A percentile compares a stretch with the other conserved stretches of the same genome.
These are phyloP conservation scores for Rutidosis leptorrhynchoides DNA, from an alignment of 129 eudicot species.

Conservation along the genomic window DNA sequence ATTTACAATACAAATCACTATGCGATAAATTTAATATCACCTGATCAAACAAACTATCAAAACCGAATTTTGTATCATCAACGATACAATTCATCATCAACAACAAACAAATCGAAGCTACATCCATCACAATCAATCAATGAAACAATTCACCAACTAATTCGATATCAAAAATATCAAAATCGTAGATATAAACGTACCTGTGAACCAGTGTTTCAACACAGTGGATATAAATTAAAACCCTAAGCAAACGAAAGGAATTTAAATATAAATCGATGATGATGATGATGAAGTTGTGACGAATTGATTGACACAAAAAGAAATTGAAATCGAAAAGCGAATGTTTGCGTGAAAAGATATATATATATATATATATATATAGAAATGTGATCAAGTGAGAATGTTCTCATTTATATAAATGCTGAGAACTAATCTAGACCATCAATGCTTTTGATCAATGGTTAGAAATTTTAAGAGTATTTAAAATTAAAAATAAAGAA, in stretches of 20 bases:
- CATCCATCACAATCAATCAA: slow-evolving; percentile 32
- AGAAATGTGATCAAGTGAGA: too few species aligned
- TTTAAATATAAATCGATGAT: slow-evolving; percentile 3
- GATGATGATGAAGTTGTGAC: slow-evolving; percentile 15
- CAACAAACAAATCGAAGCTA: slow-evolving; percentile 23
- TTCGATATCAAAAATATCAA: neutral
- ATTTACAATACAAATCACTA: slow-evolving; percentile 10
- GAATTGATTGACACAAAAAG: neutral
- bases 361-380: neutral
- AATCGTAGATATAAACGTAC: slow-evolving; percentile 31
- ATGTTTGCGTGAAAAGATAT: slow-evolving; percentile 11
- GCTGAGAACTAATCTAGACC: too few species aligned
- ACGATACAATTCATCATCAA: slow-evolving; percentile 24
- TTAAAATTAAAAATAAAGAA: too few species aligned
- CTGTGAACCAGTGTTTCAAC: slow-evolving; percentile 26
- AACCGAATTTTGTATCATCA: slow-evolving; percentile 21
- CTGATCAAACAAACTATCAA: slow-evolving; percentile 29
- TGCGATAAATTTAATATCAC: slow-evolving; percentile 10
- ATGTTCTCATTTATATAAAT: too few species aligned
- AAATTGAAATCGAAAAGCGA: slow-evolving; percentile 16
- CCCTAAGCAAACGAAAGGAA: slow-evolving; percentile 18
- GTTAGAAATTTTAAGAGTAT: too few species aligned
- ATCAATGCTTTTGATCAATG: too few species aligned
- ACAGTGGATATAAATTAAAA: slow-evolving; percentile 16
- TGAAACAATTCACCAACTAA: slow-evolving; percentile 17